A percentile compares a stretch with the other conserved stretches of the same genome.
phyloP scores from a whole-genome alignment of 306 rosid species.

The Castanospermum australe region DNA sequence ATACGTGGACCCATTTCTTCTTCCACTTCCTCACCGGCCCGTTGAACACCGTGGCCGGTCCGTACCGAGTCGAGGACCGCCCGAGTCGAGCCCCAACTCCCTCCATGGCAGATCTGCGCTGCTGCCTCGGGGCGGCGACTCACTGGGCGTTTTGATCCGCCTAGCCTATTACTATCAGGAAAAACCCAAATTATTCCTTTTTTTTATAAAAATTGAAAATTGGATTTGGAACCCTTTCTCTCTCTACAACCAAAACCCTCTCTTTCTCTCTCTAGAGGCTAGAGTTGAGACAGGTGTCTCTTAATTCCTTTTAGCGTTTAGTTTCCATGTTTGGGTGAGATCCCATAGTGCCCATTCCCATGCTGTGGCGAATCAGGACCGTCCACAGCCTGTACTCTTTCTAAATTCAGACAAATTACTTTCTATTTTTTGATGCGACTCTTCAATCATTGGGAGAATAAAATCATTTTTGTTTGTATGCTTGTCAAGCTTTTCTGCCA shows the following conservation, averaged over 20 bases:
- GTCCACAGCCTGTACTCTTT: background rate
- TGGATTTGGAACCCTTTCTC: background rate
- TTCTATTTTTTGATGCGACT: background rate
- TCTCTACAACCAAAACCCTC: background rate
- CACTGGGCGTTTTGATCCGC: constrained; percentile 46
- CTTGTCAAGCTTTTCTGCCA: no score
- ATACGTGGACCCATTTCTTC: constrained; percentile 66
- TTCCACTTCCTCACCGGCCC: constrained; percentile 79
- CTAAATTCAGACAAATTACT: background rate
- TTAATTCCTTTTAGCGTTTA: constrained; percentile 23
- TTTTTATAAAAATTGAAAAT: background rate
- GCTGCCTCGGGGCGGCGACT: constrained; percentile 31
- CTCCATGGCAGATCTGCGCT: constrained; percentile 61
- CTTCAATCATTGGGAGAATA: no score
- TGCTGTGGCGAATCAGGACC: constrained; percentile 29
- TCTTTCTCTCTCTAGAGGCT: constrained; percentile 24
- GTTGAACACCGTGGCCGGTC: constrained; percentile 93
- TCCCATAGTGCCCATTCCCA: background rate
- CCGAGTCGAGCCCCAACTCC: constrained; percentile 98
- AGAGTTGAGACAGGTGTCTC: background rate
- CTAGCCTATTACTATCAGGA: no score
- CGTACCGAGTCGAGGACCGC: constrained; percentile 92
- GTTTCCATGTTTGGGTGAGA: no score
- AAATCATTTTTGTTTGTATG: no score
- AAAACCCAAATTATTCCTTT: background rate